Percentiles rank a stretch among this genome's conserved stretches.
Evolutionary conservation across 306 rosid species (phyloP).

Genomic region (Castanopsis chinensis): DNA sequence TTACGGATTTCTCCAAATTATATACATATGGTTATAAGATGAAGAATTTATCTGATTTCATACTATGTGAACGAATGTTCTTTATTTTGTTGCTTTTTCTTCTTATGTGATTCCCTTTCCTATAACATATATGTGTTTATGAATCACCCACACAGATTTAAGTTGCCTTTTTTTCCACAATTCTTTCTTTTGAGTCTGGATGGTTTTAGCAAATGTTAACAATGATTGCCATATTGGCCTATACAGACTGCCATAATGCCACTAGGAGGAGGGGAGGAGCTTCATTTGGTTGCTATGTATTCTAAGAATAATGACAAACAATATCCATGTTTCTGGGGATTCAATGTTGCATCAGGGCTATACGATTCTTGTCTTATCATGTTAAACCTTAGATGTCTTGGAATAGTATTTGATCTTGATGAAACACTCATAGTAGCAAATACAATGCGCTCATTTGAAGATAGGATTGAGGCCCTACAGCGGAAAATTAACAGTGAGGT

Average conservation of each 20-base stretch:
- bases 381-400: slow-evolving; percentile 97
- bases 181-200: neutral
- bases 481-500: slow-evolving; percentile 76
- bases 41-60: neutral
- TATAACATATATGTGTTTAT: neutral
- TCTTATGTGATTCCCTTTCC: neutral
- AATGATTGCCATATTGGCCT: slow-evolving; percentile 3
- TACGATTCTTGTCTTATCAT: slow-evolving; percentile 83
- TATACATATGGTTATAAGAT: too few species aligned
- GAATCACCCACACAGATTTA: neutral
- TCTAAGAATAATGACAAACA: slow-evolving; percentile 59
- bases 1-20: neutral
- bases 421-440: slow-evolving; percentile 97
- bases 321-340: slow-evolving; percentile 90
- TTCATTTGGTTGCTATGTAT: slow-evolving; percentile 94
- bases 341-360: slow-evolving; percentile 68
- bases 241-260: slow-evolving; percentile 92
- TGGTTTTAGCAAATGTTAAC: slow-evolving; percentile 20
- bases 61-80: neutral
- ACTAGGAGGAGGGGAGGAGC: slow-evolving; percentile 69
- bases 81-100: neutral
- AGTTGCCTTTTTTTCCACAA: neutral
- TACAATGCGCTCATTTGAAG: slow-evolving; percentile 99
- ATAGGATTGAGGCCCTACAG: slow-evolving; percentile 90
- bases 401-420: slow-evolving; percentile 97